These are phyloP conservation scores for Suillus sp. DNA, from an alignment of 768 basidiomycete species.

Conservation along the genomic window DNA sequence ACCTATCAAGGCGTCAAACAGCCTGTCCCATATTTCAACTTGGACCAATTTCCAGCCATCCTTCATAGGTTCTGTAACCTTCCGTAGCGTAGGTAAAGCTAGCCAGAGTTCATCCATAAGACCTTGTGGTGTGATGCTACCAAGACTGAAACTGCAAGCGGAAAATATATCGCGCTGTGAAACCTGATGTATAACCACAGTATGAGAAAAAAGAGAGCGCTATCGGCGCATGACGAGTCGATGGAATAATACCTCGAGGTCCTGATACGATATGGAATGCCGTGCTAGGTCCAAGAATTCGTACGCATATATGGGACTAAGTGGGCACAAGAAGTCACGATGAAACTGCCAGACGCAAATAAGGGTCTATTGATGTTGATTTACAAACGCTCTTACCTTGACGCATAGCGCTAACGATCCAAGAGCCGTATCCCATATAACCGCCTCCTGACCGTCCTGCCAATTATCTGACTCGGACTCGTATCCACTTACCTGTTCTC, in stretches of 20 bases:
- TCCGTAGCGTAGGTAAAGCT: slow-evolving; percentile 53
- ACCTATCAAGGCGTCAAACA: slow-evolving; percentile 50
- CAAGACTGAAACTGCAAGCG: slow-evolving; percentile 49
- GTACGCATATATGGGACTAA: slow-evolving; percentile 50
- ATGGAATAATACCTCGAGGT: slow-evolving; percentile 51
- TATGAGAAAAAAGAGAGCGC: not conserved
- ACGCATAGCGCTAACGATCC: slow-evolving; percentile 61
- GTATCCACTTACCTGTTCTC: slow-evolving; percentile 4
- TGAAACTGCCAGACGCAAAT: slow-evolving; percentile 47
- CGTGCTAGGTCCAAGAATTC: slow-evolving; percentile 57
- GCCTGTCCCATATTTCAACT: slow-evolving; percentile 49
- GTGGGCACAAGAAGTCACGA: slow-evolving; percentile 61
- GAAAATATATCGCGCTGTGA: slow-evolving; percentile 59
- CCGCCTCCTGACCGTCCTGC: slow-evolving; percentile 25
- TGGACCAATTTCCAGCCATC: slow-evolving; percentile 51
- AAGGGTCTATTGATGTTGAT: not conserved
- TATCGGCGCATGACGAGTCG: not conserved
- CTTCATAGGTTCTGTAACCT: slow-evolving; percentile 34
- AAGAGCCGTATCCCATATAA: slow-evolving; percentile 61
- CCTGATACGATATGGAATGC: slow-evolving; percentile 44
- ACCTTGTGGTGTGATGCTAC: slow-evolving; percentile 51
- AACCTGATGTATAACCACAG: slow-evolving; percentile 33
- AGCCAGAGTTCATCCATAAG: slow-evolving; percentile 61
- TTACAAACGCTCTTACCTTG: slow-evolving; percentile 44
- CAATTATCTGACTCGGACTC: not conserved